Evolutionary conservation across 305 asterid genomes (phyloP).

Genomic region (Solanum chacoense): DNA sequence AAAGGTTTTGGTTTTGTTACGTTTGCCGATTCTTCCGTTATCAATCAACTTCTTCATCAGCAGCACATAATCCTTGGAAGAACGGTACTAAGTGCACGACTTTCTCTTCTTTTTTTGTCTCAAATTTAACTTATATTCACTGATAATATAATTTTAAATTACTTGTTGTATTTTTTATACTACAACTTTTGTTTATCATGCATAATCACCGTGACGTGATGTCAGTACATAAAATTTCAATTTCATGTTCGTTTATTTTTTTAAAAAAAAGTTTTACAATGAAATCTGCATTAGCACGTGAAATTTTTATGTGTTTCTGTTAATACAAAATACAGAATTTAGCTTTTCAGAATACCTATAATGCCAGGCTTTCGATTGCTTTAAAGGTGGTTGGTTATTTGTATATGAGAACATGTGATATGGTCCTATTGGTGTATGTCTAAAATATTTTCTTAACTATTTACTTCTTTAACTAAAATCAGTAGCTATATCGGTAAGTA

Average conservation of each 20-base stretch:
- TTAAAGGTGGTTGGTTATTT: too few species aligned
- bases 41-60: not conserved
- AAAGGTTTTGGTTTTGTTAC: slow-evolving; percentile 5
- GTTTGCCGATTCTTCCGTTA: not conserved
- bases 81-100: not conserved
- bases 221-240: not conserved
- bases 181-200: not conserved
- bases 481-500: too few species aligned
- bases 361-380: not conserved
- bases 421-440: too few species aligned
- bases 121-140: not conserved
- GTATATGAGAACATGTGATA: too few species aligned
- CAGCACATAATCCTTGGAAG: not conserved
- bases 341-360: too few species aligned
- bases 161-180: not conserved
- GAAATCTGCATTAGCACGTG: not conserved
- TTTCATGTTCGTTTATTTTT: not conserved
- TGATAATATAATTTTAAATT: not conserved
- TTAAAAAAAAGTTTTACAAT: not conserved
- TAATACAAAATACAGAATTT: not conserved
- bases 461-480: too few species aligned
- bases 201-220: not conserved
- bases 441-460: too few species aligned
- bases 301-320: too few species aligned
- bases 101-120: not conserved